phyloP scores from a whole-genome alignment of 768 basidiomycete genomes.

The Gelatoporia subvermispora region DNA sequence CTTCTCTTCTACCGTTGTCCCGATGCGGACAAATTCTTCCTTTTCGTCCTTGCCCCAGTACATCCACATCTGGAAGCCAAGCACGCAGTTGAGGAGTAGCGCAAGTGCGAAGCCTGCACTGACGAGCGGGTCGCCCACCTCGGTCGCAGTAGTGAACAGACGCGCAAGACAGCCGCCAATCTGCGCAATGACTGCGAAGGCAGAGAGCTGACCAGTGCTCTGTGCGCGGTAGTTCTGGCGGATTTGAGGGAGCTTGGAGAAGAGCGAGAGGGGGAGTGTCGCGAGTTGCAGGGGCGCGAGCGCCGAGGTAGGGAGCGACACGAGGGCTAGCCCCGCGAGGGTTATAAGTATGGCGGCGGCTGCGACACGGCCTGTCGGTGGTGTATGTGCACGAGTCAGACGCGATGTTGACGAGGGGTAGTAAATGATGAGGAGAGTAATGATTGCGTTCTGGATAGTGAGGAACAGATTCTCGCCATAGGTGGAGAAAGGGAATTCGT shows the following conservation, averaged over 20 bases:
- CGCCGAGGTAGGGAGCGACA: conserved; percentile 38
- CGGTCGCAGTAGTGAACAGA: conserved; percentile 88
- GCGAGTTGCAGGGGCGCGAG: conserved; percentile 74
- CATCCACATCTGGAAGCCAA: conserved; percentile 79
- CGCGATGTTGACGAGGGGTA: conserved; percentile 41
- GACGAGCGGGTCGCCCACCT: conserved; percentile 80
- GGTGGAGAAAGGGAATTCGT: conserved; percentile 90
- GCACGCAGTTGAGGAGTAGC: conserved; percentile 73
- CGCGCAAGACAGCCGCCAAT: conserved; percentile 87
- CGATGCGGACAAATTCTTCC: conserved; percentile 20
- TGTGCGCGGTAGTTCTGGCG: conserved; percentile 65
- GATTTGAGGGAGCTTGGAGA: conserved; percentile 95
- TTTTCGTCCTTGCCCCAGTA: conserved; percentile 66
- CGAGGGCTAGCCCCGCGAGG: conserved; percentile 36
- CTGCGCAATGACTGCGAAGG: conserved; percentile 87
- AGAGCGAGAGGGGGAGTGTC: conserved; percentile 87
- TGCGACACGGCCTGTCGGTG: conserved; percentile 27
- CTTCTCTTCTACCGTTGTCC: conserved; percentile 20
- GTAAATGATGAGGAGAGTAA: conserved; percentile 81
- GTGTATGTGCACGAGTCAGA: conserved; percentile 14
- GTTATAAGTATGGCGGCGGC: conserved; percentile 29
- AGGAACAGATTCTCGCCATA: conserved; percentile 98
- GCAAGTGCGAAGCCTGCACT: conserved; percentile 82
- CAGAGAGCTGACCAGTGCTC: conserved; percentile 91
- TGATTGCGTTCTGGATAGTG: conserved; percentile 80